phyloP scores from a whole-genome alignment of 257 asterid species.

The Solanum stenotomum region DNA sequence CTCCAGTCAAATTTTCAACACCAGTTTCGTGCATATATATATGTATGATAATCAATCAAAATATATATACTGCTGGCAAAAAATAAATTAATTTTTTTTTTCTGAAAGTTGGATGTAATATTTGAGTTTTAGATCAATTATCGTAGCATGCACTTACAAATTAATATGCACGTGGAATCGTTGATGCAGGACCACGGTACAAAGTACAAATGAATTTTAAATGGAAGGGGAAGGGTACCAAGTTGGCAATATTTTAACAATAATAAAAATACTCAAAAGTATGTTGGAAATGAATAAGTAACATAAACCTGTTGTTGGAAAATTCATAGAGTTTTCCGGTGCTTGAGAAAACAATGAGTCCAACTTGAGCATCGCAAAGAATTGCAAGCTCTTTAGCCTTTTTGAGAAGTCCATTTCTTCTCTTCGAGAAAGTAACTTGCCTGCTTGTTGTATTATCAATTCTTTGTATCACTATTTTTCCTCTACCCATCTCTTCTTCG shows the following conservation, averaged over 20 bases:
- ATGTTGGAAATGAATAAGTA: background rate
- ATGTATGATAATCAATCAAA: background rate
- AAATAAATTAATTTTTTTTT: background rate
- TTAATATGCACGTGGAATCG: background rate
- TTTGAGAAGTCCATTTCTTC: slow-evolving; percentile 41
- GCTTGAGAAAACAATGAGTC: slow-evolving; percentile 39
- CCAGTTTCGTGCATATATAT: background rate
- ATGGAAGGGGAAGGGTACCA: background rate
- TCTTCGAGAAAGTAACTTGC: slow-evolving; percentile 44
- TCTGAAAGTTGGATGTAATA: background rate
- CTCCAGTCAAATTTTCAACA: background rate
- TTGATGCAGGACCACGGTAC: background rate
- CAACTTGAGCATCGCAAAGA: slow-evolving; percentile 49
- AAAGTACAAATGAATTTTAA: background rate
- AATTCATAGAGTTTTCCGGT: slow-evolving; percentile 39
- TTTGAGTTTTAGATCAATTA: background rate
- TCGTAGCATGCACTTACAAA: background rate
- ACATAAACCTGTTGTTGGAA: slow-evolving; percentile 30
- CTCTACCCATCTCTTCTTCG: slow-evolving; percentile 25
- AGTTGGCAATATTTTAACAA: background rate
- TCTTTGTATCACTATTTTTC: slow-evolving; percentile 38
- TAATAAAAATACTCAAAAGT: too few species aligned
- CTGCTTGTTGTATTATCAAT: slow-evolving; percentile 42
- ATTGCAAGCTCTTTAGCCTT: slow-evolving; percentile 40
- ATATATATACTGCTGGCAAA: too few species aligned